A percentile compares a stretch with the other conserved stretches of the same genome.
phyloP scores from a whole-genome alignment of 2,329 filamentous ascomycete genomes.

The Grosmannia serpens region DNA sequence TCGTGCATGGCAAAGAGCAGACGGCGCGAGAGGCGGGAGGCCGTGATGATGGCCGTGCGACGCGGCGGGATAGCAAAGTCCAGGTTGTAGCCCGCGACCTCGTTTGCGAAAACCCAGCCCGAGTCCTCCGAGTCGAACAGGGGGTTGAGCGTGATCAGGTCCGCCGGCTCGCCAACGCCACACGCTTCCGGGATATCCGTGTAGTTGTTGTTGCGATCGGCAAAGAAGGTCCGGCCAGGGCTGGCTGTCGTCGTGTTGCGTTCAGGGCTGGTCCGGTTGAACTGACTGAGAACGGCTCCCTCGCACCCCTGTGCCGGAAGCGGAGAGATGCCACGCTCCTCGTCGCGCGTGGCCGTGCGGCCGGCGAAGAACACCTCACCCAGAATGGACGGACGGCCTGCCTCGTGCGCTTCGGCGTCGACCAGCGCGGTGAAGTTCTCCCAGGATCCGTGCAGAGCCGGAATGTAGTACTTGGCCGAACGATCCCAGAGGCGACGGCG shows the following conservation, averaged over 20 bases:
- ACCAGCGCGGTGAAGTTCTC: constrained; percentile 59
- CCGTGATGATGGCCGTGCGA: constrained; percentile 60
- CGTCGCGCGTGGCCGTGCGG: constrained; percentile 33
- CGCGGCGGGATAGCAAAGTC: constrained; percentile 47
- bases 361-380: constrained; percentile 50
- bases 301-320: constrained; percentile 42
- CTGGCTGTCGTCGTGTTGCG: background rate
- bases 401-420: constrained; percentile 43
- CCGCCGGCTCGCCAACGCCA: constrained; percentile 60
- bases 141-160: constrained; percentile 68
- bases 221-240: constrained; percentile 8
- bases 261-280: constrained; percentile 7
- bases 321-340: constrained; percentile 39
- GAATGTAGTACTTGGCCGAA: constrained; percentile 66
- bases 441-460: constrained; percentile 57
- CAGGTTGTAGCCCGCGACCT: constrained; percentile 57
- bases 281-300: constrained; percentile 27
- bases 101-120: constrained; percentile 60
- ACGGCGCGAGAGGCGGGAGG: constrained; percentile 53
- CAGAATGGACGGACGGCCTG: constrained; percentile 49
- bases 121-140: constrained; percentile 61
- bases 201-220: constrained; percentile 11
- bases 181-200: constrained; percentile 32
- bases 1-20: constrained; percentile 63
- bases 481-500: constrained; percentile 69